These are phyloP conservation scores for Umbelopsis ramanniana DNA, from an alignment of 192 early-diverging fungal genomes.

Conservation along the genomic window DNA sequence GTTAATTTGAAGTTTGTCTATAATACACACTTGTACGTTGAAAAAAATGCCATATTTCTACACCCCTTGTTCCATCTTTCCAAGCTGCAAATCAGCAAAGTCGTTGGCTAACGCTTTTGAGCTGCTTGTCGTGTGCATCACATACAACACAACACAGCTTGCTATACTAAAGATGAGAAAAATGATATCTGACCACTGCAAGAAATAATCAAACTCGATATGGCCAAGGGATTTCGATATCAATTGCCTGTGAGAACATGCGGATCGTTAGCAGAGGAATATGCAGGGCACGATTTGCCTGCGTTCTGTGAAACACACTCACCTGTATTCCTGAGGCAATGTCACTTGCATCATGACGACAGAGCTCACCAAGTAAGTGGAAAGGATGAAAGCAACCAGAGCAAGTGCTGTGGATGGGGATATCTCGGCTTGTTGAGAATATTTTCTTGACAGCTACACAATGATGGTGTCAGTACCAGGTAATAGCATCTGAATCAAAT, in stretches of 20 bases:
- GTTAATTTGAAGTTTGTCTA: conserved; percentile 7
- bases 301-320: conserved; percentile 42
- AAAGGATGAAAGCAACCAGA: conserved; percentile 87
- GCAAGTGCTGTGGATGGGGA: conserved; percentile 78
- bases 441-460: conserved; percentile 66
- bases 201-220: conserved; percentile 90
- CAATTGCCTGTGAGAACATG: conserved; percentile 53
- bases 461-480: background rate
- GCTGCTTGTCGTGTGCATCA: conserved; percentile 65
- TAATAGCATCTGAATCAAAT: background rate
- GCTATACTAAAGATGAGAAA: conserved; percentile 82
- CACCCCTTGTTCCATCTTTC: conserved; percentile 14
- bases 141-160: conserved; percentile 72
- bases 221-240: conserved; percentile 80
- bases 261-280: background rate
- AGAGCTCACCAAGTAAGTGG: conserved; percentile 90
- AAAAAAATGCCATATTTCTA: no score
- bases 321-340: conserved; percentile 74
- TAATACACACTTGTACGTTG: background rate
- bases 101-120: conserved; percentile 28
- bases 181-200: conserved; percentile 93
- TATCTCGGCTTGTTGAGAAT: conserved; percentile 61
- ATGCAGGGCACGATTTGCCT: background rate
- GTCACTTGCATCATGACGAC: conserved; percentile 93
- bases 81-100: conserved; percentile 33